Evolutionary conservation across 768 basidiomycete species (phyloP).

Genomic region (Hydnum rufescens): DNA sequence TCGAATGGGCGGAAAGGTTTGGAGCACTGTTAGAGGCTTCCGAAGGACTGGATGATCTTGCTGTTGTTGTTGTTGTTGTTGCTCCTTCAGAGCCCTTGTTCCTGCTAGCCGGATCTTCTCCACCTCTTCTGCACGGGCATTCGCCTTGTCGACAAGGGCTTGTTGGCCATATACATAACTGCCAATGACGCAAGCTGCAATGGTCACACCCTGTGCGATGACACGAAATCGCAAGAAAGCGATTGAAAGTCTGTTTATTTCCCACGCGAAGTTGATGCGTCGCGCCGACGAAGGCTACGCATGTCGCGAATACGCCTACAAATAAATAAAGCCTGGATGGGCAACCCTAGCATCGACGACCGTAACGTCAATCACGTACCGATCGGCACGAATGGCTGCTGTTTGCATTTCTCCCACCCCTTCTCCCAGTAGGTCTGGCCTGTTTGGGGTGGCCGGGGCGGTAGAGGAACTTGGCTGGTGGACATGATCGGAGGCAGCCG

Average conservation of each 20-base stretch:
- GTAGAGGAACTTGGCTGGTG: neutral
- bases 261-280: constrained; percentile 14
- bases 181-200: constrained; percentile 12
- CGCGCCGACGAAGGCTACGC: constrained; percentile 13
- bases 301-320: constrained; percentile 10
- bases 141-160: neutral
- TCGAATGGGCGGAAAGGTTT: neutral
- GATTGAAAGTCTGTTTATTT: constrained; percentile 17
- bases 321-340: neutral
- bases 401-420: constrained; percentile 15
- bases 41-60: neutral
- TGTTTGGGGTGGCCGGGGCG: neutral
- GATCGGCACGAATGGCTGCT: constrained; percentile 18
- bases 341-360: neutral
- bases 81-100: neutral
- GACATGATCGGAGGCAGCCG: too few relatives aligned
- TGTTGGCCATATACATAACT: constrained; percentile 5
- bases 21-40: neutral
- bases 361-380: constrained; percentile 10
- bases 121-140: neutral
- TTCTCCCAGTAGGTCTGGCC: constrained; percentile 11
- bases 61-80: neutral
- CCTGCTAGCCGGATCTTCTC: constrained; percentile 1
- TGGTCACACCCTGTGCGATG: constrained; percentile 16
- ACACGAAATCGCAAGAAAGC: constrained; percentile 16